Percentiles rank a stretch among this genome's conserved stretches.
These are phyloP conservation scores for Pestalotiopsis sp. DNA, from an alignment of 2,329 filamentous ascomycete species.

Conservation along the genomic window DNA sequence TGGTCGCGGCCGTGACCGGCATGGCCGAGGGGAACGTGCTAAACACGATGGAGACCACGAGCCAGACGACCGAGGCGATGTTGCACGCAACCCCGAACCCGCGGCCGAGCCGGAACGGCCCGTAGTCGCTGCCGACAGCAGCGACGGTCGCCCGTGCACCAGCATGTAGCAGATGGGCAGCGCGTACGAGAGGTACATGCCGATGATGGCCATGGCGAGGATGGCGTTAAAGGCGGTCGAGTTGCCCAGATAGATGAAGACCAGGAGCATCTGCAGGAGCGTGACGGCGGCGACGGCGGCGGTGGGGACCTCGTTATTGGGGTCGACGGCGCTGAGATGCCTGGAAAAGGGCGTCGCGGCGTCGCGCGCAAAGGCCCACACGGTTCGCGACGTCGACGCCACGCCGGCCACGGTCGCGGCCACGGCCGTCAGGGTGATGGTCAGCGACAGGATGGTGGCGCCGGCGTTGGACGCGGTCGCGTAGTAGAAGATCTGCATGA, in stretches of 20 bases:
- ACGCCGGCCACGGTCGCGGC: conserved; percentile 32
- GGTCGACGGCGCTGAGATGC: conserved; percentile 36
- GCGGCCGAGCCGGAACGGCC: conserved; percentile 37
- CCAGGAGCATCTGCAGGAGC: conserved; percentile 36
- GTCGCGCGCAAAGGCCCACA: conserved; percentile 46
- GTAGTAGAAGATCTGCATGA: conserved; percentile 40
- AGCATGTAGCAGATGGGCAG: conserved; percentile 46
- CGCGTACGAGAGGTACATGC: conserved; percentile 46
- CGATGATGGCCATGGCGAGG: conserved; percentile 37
- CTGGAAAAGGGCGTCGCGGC: conserved; percentile 38
- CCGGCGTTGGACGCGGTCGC: conserved; percentile 25
- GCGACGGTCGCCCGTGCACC: conserved; percentile 32
- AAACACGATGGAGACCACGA: conserved; percentile 42
- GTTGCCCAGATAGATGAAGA: conserved; percentile 43
- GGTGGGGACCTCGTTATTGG: conserved; percentile 35
- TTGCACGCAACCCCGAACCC: conserved; percentile 35
- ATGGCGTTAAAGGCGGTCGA: conserved; percentile 45
- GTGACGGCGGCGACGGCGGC: conserved; percentile 36
- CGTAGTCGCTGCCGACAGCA: conserved; percentile 34
- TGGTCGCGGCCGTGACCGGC: conserved; percentile 38
- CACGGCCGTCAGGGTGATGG: conserved; percentile 26
- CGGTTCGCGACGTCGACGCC: conserved; percentile 23
- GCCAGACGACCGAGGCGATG: conserved; percentile 35
- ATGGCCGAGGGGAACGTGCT: conserved; percentile 43
- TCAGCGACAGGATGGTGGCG: conserved; percentile 29